Percentiles rank a stretch among this genome's conserved stretches.
These are phyloP conservation scores for Taiwanofungus camphoratus DNA, from an alignment of 1,284 basidiomycete species.

Conservation along the genomic window DNA sequence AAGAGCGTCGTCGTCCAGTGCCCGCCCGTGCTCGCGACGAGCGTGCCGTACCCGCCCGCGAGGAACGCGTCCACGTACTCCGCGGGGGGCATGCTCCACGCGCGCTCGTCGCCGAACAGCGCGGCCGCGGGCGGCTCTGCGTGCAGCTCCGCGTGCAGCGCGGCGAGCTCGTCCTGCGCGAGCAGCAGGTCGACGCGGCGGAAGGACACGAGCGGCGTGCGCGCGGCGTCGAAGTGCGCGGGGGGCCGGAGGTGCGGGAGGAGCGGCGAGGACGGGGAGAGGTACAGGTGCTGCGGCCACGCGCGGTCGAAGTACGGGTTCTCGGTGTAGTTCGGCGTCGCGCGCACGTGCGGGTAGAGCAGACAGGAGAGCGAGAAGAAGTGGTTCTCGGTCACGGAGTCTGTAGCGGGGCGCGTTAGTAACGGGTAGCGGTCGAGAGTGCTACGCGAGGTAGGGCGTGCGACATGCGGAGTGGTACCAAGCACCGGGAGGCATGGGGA, in stretches of 20 bases:
- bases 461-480: too few relatives aligned
- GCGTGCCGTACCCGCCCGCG: slow-evolving; percentile 45
- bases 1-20: slow-evolving; percentile 62
- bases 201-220: slow-evolving; percentile 59
- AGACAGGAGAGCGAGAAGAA: slow-evolving; percentile 66
- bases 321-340: slow-evolving; percentile 52
- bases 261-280: slow-evolving; percentile 48
- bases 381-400: slow-evolving; percentile 64
- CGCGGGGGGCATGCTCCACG: slow-evolving; percentile 46
- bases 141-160: slow-evolving; percentile 34
- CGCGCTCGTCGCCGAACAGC: slow-evolving; percentile 49
- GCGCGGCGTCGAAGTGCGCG: slow-evolving; percentile 43
- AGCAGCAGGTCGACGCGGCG: slow-evolving; percentile 57
- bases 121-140: slow-evolving; percentile 10
- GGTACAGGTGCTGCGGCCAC: slow-evolving; percentile 58
- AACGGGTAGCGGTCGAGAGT: too few relatives aligned
- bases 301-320: slow-evolving; percentile 52
- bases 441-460: too few relatives aligned
- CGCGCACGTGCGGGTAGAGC: slow-evolving; percentile 58
- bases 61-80: slow-evolving; percentile 49
- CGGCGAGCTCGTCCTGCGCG: slow-evolving; percentile 41
- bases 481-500: too few relatives aligned
- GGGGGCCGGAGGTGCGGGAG: slow-evolving; percentile 39
- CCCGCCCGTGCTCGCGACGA: slow-evolving; percentile 57
- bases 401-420: slow-evolving; percentile 26